Base-by-base conservation (phyloP, 2,329 filamentous ascomycete species). In the Aspergillus brasiliensis region DNA sequence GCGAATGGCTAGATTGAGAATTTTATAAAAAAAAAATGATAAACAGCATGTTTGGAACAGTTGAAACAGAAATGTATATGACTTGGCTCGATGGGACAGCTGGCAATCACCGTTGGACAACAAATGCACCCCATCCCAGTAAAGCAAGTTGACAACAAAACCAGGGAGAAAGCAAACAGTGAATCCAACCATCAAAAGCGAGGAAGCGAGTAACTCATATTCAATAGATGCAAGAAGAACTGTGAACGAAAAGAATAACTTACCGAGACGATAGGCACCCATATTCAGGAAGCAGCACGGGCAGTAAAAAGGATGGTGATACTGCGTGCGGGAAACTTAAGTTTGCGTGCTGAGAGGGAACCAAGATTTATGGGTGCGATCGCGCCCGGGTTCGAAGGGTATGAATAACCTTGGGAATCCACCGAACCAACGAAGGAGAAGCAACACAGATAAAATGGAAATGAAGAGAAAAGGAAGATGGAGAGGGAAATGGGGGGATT, bases 241-340 rank as follows among this genome's bases (percentile, higher is more conserved):
- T n/a, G 40, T 31, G 42, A 31, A 17, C 3, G 21, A 17, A 57
- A 17, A 55, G 13, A 42, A 7, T 28, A 42, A 57, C 65, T 53
- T 40, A 65, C 63, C 63, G 27, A 67, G 46, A 19, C 63, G 61
- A 64, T 67, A 64, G 51, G 56, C 53, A 25, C 55, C 57, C 63
- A 65, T 65, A 21, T n/a, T 27, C 34, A 6, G 21, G 1, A 10
- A 34, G 23, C 27, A 19, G 8, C 15, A 37, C 21, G n/a, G 11
- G 8, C 2, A 6, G 48, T 15, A 23, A 3, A 15, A 28, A 25
- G 19, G 10, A 8, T 15, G 48, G 31, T 21, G 28, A 51, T 21
- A 38, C 31, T 34, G 37, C 19, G 37, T 5, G 27, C 21, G n/a
- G 51, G 40, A 21, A 42, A 28, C 8, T 27, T 27, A 25, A 42